A percentile compares a stretch with the other conserved stretches of the same genome.
Evolutionary conservation across 192 early-diverging fungal genomes (phyloP).

Genomic region (Backusella psychrophila): DNA sequence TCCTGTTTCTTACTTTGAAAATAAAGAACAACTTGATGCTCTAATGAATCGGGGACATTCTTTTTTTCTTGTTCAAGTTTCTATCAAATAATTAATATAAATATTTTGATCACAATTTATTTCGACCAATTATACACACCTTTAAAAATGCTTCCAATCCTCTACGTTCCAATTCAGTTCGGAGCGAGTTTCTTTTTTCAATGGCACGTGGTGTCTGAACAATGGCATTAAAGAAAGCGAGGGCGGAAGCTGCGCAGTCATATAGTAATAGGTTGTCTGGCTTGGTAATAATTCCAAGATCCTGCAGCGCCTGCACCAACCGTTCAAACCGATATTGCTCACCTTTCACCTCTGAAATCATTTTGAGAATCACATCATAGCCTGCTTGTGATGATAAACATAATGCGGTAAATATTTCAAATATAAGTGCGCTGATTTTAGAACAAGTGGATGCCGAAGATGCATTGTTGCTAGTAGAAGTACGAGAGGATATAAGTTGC

Average conservation of each 20-base stretch:
- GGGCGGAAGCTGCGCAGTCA: conserved; percentile 43
- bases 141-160: conserved; percentile 48
- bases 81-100: background rate
- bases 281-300: conserved; percentile 4
- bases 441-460: background rate
- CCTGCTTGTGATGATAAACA: conserved; percentile 45
- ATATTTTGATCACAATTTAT: background rate
- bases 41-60: conserved; percentile 1
- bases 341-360: conserved; percentile 48
- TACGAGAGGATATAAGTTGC: background rate
- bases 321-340: conserved; percentile 57
- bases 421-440: conserved; percentile 42
- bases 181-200: conserved; percentile 39
- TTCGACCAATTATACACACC: conserved; percentile 16
- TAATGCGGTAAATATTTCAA: conserved; percentile 44
- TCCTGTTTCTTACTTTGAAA: conserved; percentile 42
- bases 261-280: conserved; percentile 28
- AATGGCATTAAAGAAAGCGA: conserved; percentile 47
- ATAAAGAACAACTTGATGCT: conserved; percentile 43
- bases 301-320: conserved; percentile 38
- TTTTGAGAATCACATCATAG: conserved; percentile 40
- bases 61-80: background rate
- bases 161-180: conserved; percentile 47
- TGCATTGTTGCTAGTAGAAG: background rate
- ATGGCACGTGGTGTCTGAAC: conserved; percentile 42